phyloP scores from a whole-genome alignment of 2,329 filamentous ascomycete genomes.

The Torrubiella hemipterigena region DNA sequence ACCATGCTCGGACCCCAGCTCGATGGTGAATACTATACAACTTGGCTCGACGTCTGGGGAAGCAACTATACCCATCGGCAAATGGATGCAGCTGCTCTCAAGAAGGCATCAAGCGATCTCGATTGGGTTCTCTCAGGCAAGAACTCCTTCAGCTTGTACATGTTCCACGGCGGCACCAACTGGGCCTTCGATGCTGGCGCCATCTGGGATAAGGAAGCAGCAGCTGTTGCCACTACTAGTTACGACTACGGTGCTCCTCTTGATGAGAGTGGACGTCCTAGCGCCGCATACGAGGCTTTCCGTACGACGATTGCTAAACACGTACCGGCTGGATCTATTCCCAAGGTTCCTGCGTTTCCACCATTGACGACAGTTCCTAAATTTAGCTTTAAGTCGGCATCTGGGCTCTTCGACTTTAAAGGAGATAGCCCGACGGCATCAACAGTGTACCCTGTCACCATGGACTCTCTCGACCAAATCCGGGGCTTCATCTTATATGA shows the following conservation, averaged over 20 bases:
- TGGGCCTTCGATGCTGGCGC: constrained; percentile 35
- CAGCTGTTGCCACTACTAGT: constrained; percentile 27
- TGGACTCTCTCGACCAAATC: constrained; percentile 32
- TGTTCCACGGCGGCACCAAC: constrained; percentile 41
- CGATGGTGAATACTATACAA: constrained; percentile 37
- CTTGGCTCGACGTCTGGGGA: constrained; percentile 31
- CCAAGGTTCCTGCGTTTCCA: constrained; percentile 20
- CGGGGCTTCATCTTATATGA: constrained; percentile 33
- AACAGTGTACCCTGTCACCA: constrained; percentile 20
- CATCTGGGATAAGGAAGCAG: constrained; percentile 25
- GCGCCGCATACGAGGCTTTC: constrained; percentile 27
- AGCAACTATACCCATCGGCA: constrained; percentile 22
- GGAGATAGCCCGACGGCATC: constrained; percentile 12
- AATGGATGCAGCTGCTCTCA: constrained; percentile 12
- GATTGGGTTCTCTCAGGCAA: constrained; percentile 23
- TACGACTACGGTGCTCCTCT: constrained; percentile 39
- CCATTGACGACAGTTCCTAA: constrained; percentile 19
- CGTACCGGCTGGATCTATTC: constrained; percentile 21
- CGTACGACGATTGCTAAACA: constrained; percentile 26
- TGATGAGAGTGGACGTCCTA: constrained; percentile 35
- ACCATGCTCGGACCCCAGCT: constrained; percentile 30
- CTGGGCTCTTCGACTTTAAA: constrained; percentile 23
- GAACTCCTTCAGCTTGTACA: constrained; percentile 35
- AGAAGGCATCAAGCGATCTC: constrained; percentile 19
- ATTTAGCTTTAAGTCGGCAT: constrained; percentile 23